Conservation (phyloP, 495 filamentous ascomycete species). For the Aspergillus steynii region DNA sequence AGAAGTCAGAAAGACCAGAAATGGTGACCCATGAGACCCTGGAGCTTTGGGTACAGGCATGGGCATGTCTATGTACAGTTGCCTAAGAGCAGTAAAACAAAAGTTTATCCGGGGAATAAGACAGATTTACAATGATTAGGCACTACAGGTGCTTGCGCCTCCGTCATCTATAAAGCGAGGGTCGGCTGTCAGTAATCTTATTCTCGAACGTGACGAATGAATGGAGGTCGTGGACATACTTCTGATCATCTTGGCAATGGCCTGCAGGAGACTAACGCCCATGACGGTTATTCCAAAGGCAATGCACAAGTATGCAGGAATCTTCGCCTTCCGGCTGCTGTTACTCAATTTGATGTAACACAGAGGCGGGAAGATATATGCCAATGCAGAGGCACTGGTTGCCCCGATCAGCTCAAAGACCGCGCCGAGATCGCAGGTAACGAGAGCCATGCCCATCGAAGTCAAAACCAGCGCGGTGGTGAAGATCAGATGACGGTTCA, state of each 20-base stretch:
- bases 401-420: conserved; percentile 96
- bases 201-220: background rate
- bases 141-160: conserved; percentile 29
- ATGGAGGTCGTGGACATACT: conserved; percentile 30
- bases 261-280: conserved; percentile 77
- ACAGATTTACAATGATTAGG: conserved; percentile 9
- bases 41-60: too few species aligned
- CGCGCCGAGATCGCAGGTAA: conserved; percentile 89
- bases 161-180: conserved; percentile 31
- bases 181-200: conserved; percentile 2
- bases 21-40: background rate
- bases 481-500: conserved; percentile 82
- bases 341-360: conserved; percentile 92
- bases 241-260: conserved; percentile 62
- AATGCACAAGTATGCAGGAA: conserved; percentile 65
- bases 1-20: background rate
- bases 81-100: background rate
- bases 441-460: conserved; percentile 72
- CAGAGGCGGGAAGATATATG: conserved; percentile 91
- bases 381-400: conserved; percentile 88
- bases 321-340: conserved; percentile 65
- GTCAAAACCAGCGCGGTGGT: conserved; percentile 75
- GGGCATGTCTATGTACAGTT: conserved; percentile 16
- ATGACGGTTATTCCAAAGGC: conserved; percentile 82
- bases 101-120: conserved; percentile 8